Conservation (phyloP, 1,139 yeast species). For the Scheffersomyces cryptocercus region DNA sequence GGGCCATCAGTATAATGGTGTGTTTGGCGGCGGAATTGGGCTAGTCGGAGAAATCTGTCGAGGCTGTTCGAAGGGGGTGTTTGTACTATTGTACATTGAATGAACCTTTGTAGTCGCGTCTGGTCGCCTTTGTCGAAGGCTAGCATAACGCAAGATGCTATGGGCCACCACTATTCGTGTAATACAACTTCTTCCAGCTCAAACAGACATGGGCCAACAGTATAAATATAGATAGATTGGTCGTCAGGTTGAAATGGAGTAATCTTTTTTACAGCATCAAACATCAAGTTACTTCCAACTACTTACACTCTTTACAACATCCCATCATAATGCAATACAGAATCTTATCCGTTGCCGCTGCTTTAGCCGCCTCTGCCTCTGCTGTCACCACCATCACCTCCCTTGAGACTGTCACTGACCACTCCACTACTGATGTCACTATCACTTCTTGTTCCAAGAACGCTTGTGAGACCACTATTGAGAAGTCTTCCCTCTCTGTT, state of each 20-base stretch:
- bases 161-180: too few relatives aligned
- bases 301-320: slow-evolving; percentile 11
- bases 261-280: neutral
- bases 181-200: neutral
- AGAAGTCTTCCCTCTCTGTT: slow-evolving; percentile 11
- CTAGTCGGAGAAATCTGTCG: too few relatives aligned
- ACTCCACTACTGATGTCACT: slow-evolving; percentile 38
- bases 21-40: too few relatives aligned
- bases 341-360: slow-evolving; percentile 28
- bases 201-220: neutral
- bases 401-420: slow-evolving; percentile 32
- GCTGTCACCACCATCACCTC: slow-evolving; percentile 13
- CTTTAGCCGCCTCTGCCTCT: slow-evolving; percentile 26
- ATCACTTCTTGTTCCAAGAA: slow-evolving; percentile 44
- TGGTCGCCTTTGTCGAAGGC: too few relatives aligned
- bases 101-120: too few relatives aligned
- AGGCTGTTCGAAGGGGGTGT: too few relatives aligned
- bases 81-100: too few relatives aligned
- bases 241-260: slow-evolving; percentile 4
- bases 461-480: slow-evolving; percentile 25
- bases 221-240: slow-evolving; percentile 11
- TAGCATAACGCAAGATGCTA: too few relatives aligned
- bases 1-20: too few relatives aligned
- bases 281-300: slow-evolving; percentile 9
- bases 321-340: slow-evolving; percentile 30